Percentiles rank a stretch among this genome's conserved stretches.
Evolutionary conservation across 768 basidiomycete genomes (phyloP).

Genomic region (Crassisporium funariophilum): DNA sequence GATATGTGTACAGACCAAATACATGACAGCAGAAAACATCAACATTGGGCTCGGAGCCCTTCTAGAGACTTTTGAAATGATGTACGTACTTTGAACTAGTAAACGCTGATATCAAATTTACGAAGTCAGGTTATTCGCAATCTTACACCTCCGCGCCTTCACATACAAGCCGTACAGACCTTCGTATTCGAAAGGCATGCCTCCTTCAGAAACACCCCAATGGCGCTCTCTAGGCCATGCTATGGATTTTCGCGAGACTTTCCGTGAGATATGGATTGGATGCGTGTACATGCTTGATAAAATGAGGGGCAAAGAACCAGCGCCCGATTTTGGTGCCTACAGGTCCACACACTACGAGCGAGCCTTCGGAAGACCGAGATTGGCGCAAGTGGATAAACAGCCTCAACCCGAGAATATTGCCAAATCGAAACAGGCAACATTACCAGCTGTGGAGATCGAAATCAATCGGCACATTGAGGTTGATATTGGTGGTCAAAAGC

Average conservation of each 20-base stretch:
- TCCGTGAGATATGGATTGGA: slow-evolving; percentile 60
- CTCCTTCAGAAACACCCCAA: slow-evolving; percentile 49
- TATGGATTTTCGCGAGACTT: slow-evolving; percentile 71
- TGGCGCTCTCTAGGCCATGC: slow-evolving; percentile 61
- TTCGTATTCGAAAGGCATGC: slow-evolving; percentile 26
- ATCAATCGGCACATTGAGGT: slow-evolving; percentile 43
- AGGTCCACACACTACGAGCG: slow-evolving; percentile 44
- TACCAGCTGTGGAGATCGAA: slow-evolving; percentile 39
- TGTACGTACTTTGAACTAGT: slow-evolving; percentile 40
- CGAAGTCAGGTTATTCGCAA: slow-evolving; percentile 55
- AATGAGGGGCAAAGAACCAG: slow-evolving; percentile 57
- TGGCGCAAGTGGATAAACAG: slow-evolving; percentile 13
- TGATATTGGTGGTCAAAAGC: slow-evolving; percentile 47
- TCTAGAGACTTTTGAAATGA: slow-evolving; percentile 76
- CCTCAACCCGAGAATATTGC: slow-evolving; percentile 7
- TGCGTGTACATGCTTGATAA: slow-evolving; percentile 59
- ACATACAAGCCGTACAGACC: slow-evolving; percentile 63
- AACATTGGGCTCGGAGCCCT: slow-evolving; percentile 72
- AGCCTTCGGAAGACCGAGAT: slow-evolving; percentile 44
- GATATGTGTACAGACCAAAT: slow-evolving; percentile 46
- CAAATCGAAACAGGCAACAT: slow-evolving; percentile 12
- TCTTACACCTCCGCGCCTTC: slow-evolving; percentile 74
- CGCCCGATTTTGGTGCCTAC: slow-evolving; percentile 43
- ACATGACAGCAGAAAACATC: slow-evolving; percentile 76
- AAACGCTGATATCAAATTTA: slow-evolving; percentile 9